A percentile compares a stretch with the other conserved stretches of the same genome.
These are phyloP conservation scores for Fibroporia radiculosa DNA, from an alignment of 768 basidiomycete species.

Conservation along the genomic window DNA sequence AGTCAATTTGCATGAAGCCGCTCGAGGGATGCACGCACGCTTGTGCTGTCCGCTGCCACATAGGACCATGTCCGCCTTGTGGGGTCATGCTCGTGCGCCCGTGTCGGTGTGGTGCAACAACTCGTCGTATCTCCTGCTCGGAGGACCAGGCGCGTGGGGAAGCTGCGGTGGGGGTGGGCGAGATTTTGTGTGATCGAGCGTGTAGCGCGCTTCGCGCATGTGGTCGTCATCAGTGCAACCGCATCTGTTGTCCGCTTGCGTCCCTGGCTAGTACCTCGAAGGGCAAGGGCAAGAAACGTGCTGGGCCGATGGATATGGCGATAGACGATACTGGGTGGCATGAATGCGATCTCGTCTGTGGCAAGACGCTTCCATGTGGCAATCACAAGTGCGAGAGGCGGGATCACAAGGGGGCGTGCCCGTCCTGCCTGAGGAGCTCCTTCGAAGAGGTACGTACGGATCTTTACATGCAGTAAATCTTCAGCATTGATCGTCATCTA, in stretches of 20 bases:
- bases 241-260: slow-evolving; percentile 86
- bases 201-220: slow-evolving; percentile 77
- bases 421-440: slow-evolving; percentile 75
- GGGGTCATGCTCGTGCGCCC: slow-evolving; percentile 57
- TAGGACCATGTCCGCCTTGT: slow-evolving; percentile 77
- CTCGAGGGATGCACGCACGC: slow-evolving; percentile 63
- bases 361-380: slow-evolving; percentile 64
- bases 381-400: slow-evolving; percentile 70
- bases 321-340: slow-evolving; percentile 54
- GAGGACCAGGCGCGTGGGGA: slow-evolving; percentile 29
- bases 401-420: slow-evolving; percentile 82
- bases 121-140: slow-evolving; percentile 46
- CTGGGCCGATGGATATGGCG: slow-evolving; percentile 17
- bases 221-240: slow-evolving; percentile 78
- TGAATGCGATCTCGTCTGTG: slow-evolving; percentile 77
- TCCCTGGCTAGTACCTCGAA: slow-evolving; percentile 45
- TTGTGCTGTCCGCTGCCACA: slow-evolving; percentile 68
- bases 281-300: slow-evolving; percentile 54
- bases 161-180: slow-evolving; percentile 37
- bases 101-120: slow-evolving; percentile 82
- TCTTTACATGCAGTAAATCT: background rate
- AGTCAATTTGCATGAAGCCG: slow-evolving; percentile 54
- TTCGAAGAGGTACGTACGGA: slow-evolving; percentile 74
- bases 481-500: slow-evolving; percentile 18
- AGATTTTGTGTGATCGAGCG: slow-evolving; percentile 72